Evolutionary conservation across 1,284 basidiomycete genomes (phyloP).

Genomic region (Pterulicium gracile): DNA sequence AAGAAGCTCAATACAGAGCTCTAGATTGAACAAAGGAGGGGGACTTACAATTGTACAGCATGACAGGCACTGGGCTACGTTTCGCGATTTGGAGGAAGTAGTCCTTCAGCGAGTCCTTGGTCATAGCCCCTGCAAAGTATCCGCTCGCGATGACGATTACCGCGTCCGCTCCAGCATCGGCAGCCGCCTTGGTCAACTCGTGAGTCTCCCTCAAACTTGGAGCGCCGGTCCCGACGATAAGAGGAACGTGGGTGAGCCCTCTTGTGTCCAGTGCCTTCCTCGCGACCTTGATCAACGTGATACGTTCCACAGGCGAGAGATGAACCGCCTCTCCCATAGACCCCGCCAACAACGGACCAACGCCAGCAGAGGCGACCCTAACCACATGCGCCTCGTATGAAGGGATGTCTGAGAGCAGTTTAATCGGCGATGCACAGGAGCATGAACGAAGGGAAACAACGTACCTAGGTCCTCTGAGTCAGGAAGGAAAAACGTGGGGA

Average conservation of each 20-base stretch:
- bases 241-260: conserved; percentile 49
- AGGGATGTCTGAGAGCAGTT: conserved; percentile 45
- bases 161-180: conserved; percentile 74
- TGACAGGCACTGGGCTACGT: conserved; percentile 76
- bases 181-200: conserved; percentile 62
- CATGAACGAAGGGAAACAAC: conserved; percentile 15
- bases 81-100: conserved; percentile 72
- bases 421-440: conserved; percentile 6
- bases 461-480: conserved; percentile 74
- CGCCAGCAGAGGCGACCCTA: conserved; percentile 60
- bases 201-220: conserved; percentile 78
- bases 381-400: conserved; percentile 69
- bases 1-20: conserved; percentile 5
- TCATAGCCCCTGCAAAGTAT: conserved; percentile 74
- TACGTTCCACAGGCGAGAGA: conserved; percentile 65
- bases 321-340: conserved; percentile 83
- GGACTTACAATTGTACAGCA: conserved; percentile 81
- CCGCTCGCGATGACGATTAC: conserved; percentile 79
- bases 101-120: conserved; percentile 58
- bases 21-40: conserved; percentile 4
- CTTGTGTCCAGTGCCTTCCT: conserved; percentile 62
- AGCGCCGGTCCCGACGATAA: conserved; percentile 76
- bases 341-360: conserved; percentile 69
- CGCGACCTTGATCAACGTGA: conserved; percentile 57
- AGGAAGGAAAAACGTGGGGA: conserved; percentile 76